Evolutionary conservation across 805 yeast genomes (phyloP).

Genomic region (Metschnikowia vanudenii): DNA sequence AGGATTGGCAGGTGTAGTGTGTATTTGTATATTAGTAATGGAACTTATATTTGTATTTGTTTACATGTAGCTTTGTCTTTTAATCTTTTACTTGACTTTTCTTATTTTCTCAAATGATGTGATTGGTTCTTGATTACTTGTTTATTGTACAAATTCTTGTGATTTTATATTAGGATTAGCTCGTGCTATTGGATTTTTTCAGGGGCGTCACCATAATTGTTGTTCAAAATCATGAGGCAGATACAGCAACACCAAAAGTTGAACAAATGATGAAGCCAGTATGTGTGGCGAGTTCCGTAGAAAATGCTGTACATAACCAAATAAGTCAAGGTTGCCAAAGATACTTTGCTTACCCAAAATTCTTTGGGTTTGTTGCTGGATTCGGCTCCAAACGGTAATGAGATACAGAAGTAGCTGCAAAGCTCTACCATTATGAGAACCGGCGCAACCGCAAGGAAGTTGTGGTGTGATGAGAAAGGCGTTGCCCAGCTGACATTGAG

Average conservation of each 20-base stretch:
- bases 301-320: slow-evolving; percentile 59
- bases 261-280: slow-evolving; percentile 76
- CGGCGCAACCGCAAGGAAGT: slow-evolving; percentile 73
- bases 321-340: slow-evolving; percentile 42
- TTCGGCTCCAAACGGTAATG: slow-evolving; percentile 35
- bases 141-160: not conserved
- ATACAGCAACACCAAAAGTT: slow-evolving; percentile 62
- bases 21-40: slow-evolving; percentile 26
- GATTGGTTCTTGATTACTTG: not conserved
- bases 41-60: slow-evolving; percentile 20
- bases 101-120: not conserved
- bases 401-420: slow-evolving; percentile 34
- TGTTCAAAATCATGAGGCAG: slow-evolving; percentile 18
- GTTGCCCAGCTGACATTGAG: slow-evolving; percentile 75
- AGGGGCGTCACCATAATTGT: slow-evolving; percentile 1
- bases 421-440: slow-evolving; percentile 58
- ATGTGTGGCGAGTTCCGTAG: slow-evolving; percentile 80
- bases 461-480: slow-evolving; percentile 85
- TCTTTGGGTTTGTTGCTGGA: slow-evolving; percentile 4
- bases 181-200: slow-evolving; percentile 3
- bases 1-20: slow-evolving; percentile 22
- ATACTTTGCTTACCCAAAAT: slow-evolving; percentile 8
- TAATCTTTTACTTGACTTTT: no score
- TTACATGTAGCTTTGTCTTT: no score
- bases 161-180: not conserved